Evolutionary conservation across 495 filamentous ascomycete genomes (phyloP).

Genomic region (Amniculicola lignicola): DNA sequence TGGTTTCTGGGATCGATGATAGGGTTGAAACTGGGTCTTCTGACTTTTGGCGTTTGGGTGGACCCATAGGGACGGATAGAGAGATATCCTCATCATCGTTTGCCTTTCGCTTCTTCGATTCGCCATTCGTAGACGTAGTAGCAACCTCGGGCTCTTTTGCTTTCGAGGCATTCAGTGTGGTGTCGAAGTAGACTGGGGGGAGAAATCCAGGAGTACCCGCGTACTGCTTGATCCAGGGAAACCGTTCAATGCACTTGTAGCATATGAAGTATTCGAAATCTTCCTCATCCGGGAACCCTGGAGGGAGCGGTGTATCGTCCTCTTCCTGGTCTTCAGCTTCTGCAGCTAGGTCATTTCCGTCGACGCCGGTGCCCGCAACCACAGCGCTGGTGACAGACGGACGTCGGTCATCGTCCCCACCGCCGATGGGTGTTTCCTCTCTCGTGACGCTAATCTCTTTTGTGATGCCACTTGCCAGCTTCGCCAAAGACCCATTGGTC

Average conservation of each 20-base stretch:
- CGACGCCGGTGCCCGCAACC: slow-evolving; percentile 17
- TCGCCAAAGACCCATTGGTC: slow-evolving; percentile 6
- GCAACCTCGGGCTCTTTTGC: slow-evolving; percentile 31
- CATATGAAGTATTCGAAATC: slow-evolving; percentile 87
- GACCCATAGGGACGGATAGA: slow-evolving; percentile 1
- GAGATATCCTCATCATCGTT: slow-evolving; percentile 50
- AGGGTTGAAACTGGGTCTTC: slow-evolving; percentile 20
- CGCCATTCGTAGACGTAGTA: not conserved
- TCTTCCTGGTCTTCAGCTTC: slow-evolving; percentile 36
- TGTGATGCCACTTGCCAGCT: slow-evolving; percentile 17
- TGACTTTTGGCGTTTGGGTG: slow-evolving; percentile 37
- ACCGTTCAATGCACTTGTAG: slow-evolving; percentile 84
- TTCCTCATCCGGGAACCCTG: slow-evolving; percentile 83
- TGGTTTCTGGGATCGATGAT: slow-evolving; percentile 21
- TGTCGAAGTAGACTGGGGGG: slow-evolving; percentile 56
- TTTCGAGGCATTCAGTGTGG: slow-evolving; percentile 2
- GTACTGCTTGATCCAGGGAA: slow-evolving; percentile 90
- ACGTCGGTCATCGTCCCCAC: slow-evolving; percentile 13
- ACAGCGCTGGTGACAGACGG: slow-evolving; percentile 21
- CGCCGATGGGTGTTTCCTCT: slow-evolving; percentile 4
- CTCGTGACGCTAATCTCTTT: slow-evolving; percentile 26
- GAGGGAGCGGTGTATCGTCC: slow-evolving; percentile 61
- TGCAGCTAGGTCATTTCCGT: slow-evolving; percentile 26
- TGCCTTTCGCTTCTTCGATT: slow-evolving; percentile 70
- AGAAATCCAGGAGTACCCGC: slow-evolving; percentile 82